A percentile compares a stretch with the other conserved stretches of the same genome.
These are phyloP conservation scores for Saitozyma sp. DNA, from an alignment of 768 basidiomycete genomes.

Conservation along the genomic window DNA sequence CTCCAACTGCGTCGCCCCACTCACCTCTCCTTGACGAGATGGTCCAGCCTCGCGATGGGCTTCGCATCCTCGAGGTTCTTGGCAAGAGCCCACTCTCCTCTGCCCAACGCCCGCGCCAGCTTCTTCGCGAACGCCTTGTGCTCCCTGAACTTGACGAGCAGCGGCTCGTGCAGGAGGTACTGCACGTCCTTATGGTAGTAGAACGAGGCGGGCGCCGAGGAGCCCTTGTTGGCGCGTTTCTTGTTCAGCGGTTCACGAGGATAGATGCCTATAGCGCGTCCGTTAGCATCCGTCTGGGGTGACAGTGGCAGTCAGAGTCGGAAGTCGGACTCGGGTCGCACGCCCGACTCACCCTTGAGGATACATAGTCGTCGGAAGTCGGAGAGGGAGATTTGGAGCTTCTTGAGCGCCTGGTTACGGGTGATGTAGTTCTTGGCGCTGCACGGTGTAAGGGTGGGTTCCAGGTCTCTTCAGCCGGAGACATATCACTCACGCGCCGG, in stretches of 20 bases:
- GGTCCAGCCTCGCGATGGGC: slow-evolving; percentile 87
- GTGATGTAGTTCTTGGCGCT: slow-evolving; percentile 63
- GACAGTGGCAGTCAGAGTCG: too few species aligned
- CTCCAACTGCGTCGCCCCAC: slow-evolving; percentile 26
- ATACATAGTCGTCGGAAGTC: slow-evolving; percentile 97
- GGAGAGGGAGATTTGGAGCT: slow-evolving; percentile 91
- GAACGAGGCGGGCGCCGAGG: slow-evolving; percentile 93
- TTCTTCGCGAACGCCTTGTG: slow-evolving; percentile 99
- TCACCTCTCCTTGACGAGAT: slow-evolving; percentile 95
- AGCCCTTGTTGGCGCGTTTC: slow-evolving; percentile 96
- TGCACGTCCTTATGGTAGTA: slow-evolving; percentile 98
- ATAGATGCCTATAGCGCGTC: slow-evolving; percentile 73
- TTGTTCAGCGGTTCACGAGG: slow-evolving; percentile 89
- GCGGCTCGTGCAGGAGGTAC: slow-evolving; percentile 94
- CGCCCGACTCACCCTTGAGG: slow-evolving; percentile 71
- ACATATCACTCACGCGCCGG: slow-evolving; percentile 51
- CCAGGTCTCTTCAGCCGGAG: not conserved
- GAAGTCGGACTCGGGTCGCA: not conserved
- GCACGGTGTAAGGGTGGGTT: slow-evolving; percentile 4
- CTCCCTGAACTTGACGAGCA: slow-evolving; percentile 86
- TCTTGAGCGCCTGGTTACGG: slow-evolving; percentile 85
- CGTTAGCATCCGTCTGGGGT: not conserved
- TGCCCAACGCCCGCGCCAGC: slow-evolving; percentile 83
- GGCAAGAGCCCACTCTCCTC: slow-evolving; percentile 92
- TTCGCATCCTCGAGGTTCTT: slow-evolving; percentile 91